These are phyloP conservation scores for Kodamaea nitidulidarum DNA, from an alignment of 805 yeast species.

Conservation along the genomic window DNA sequence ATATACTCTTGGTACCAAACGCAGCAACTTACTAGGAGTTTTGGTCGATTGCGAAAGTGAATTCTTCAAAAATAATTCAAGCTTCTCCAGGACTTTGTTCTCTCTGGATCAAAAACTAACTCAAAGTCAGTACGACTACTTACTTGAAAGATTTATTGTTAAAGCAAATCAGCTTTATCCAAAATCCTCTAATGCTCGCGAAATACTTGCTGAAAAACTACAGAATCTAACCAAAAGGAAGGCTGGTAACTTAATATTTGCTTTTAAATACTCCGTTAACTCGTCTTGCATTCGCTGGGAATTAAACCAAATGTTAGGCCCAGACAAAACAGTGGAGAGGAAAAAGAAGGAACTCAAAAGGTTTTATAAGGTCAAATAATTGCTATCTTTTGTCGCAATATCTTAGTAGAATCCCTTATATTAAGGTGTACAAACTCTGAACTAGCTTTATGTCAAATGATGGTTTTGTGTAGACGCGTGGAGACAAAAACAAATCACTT, in stretches of 20 bases:
- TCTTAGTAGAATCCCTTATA: too few relatives aligned
- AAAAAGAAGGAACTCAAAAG: neutral
- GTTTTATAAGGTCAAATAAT: too few relatives aligned
- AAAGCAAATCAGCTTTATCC: slow-evolving; percentile 11
- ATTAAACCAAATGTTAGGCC: slow-evolving; percentile 14
- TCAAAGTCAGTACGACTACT: neutral
- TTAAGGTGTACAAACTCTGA: too few relatives aligned
- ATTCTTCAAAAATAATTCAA: neutral
- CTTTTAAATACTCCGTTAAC: slow-evolving; percentile 22
- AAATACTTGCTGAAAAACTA: slow-evolving; percentile 12
- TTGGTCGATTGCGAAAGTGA: neutral
- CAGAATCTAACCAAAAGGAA: slow-evolving; percentile 10
- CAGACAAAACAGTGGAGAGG: neutral
- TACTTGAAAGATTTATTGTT: slow-evolving; percentile 10
- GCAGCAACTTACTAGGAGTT: neutral
- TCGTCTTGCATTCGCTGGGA: slow-evolving; percentile 31
- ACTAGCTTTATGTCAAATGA: neutral
- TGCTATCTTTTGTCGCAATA: too few relatives aligned
- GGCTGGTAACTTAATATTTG: slow-evolving; percentile 28
- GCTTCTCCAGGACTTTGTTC: too few relatives aligned
- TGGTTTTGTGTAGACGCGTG: too few relatives aligned
- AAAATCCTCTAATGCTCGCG: slow-evolving; percentile 5
- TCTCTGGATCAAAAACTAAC: neutral
- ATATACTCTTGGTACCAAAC: neutral
- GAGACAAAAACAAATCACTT: neutral